Percentiles rank a stretch among this genome's conserved stretches.
phyloP scores from a whole-genome alignment of 306 rosid species.

The Carpinus viminea region DNA sequence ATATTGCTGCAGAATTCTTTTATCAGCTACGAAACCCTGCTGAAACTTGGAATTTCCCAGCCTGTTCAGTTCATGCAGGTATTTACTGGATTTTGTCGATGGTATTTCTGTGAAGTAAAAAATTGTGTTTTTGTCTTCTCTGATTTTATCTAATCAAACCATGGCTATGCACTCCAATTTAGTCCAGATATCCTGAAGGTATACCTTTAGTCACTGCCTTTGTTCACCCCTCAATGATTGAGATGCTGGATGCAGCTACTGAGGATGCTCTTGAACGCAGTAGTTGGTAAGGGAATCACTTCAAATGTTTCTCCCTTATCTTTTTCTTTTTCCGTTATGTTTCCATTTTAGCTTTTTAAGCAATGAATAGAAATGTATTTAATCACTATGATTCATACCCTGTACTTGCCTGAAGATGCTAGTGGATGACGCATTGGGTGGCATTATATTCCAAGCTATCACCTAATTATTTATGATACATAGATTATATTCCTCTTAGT shows the following conservation, averaged over 20 bases:
- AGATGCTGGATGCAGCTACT: conserved; percentile 88
- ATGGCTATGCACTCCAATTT: conserved; percentile 58
- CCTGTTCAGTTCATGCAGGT: conserved; percentile 97
- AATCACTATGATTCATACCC: conserved; percentile 8
- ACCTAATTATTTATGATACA: background rate
- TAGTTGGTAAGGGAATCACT: conserved; percentile 69
- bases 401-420: background rate
- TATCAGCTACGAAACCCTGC: conserved; percentile 74
- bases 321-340: background rate
- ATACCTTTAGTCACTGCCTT: conserved; percentile 75
- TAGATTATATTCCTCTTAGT: background rate
- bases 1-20: conserved; percentile 77
- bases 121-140: conserved; percentile 22
- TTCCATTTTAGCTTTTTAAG: conserved; percentile 19
- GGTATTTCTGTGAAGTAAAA: conserved; percentile 22
- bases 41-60: conserved; percentile 90
- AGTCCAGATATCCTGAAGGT: conserved; percentile 99
- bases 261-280: conserved; percentile 89
- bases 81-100: conserved; percentile 48
- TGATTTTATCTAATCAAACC: conserved; percentile 43
- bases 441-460: background rate
- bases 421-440: background rate
- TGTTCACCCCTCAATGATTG: conserved; percentile 86
- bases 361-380: conserved; percentile 7
- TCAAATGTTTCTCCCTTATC: background rate